A percentile compares a stretch with the other conserved stretches of the same genome.
Conservation (phyloP, 2,329 filamentous ascomycete genomes). For the Penicillium nordicum region DNA sequence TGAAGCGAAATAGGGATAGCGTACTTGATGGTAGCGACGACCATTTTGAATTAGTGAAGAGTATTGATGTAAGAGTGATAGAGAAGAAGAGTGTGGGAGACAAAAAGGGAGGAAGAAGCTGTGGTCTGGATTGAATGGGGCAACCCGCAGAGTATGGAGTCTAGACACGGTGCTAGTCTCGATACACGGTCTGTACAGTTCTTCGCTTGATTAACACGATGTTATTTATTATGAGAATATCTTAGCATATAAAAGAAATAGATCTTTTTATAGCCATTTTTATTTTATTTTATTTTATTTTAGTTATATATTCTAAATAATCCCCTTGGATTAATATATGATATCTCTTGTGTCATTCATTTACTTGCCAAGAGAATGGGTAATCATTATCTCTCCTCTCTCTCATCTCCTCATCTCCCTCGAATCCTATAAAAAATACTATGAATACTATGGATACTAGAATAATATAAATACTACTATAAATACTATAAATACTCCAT, state of each 20-base stretch:
- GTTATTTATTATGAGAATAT: background rate
- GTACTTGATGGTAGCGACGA: conserved; percentile 64
- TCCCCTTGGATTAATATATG: background rate
- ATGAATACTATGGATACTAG: background rate
- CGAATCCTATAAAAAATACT: background rate
- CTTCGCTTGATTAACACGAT: background rate
- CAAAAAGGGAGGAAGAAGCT: conserved; percentile 28
- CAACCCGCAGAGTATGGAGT: conserved; percentile 22
- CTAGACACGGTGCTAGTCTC: conserved; percentile 15
- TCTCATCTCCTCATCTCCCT: background rate
- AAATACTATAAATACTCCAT: background rate
- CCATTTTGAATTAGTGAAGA: conserved; percentile 44
- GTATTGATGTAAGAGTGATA: conserved; percentile 4
- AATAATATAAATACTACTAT: background rate
- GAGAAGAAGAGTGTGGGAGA: conserved; percentile 24
- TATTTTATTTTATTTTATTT: no score
- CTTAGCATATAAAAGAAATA: background rate
- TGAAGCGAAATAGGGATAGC: conserved; percentile 26
- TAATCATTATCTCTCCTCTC: background rate
- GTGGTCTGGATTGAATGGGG: conserved; percentile 28
- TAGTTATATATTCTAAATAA: background rate
- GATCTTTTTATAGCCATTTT: background rate
- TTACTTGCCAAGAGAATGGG: background rate
- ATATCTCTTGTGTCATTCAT: background rate
- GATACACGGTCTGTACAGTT: conserved; percentile 10